Evolutionary conservation across 352 stramenopile species (phyloP).

Genomic region (Globisporangium rhizosaccharum): DNA sequence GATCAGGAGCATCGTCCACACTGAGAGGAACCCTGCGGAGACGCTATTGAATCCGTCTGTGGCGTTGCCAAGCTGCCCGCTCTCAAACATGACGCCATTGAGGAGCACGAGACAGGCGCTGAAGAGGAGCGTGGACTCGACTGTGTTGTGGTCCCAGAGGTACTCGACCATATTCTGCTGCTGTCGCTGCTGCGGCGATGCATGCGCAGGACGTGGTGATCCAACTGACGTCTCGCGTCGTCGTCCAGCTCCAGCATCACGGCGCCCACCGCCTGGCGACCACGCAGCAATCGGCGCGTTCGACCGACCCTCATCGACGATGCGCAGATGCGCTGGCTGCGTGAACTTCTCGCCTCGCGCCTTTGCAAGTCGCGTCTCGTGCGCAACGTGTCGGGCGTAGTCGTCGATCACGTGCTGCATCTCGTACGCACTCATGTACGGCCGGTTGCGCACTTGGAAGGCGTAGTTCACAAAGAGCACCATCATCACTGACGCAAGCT

Average conservation of each 20-base stretch:
- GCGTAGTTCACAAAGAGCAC: conserved; percentile 74
- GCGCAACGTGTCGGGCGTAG: conserved; percentile 36
- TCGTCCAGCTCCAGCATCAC: no score
- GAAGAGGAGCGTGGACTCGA: conserved; percentile 67
- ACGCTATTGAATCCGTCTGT: conserved; percentile 38
- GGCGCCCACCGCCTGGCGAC: conserved; percentile 11
- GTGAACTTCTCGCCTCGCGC: conserved; percentile 42
- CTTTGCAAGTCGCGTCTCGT: conserved; percentile 53
- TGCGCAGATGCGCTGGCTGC: conserved; percentile 45
- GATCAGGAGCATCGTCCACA: conserved; percentile 51
- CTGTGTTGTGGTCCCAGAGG: conserved; percentile 78
- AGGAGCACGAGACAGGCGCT: conserved; percentile 61
- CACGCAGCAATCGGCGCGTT: conserved; percentile 17
- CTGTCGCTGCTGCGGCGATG: conserved; percentile 14
- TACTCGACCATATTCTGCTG: conserved; percentile 48
- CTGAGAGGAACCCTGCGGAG: conserved; percentile 43
- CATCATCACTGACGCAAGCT: conserved; percentile 71
- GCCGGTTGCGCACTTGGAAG: conserved; percentile 59
- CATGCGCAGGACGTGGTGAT: conserved; percentile 1
- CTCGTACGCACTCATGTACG: conserved; percentile 74
- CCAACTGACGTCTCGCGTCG: neutral
- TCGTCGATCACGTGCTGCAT: conserved; percentile 54
- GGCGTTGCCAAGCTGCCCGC: conserved; percentile 38
- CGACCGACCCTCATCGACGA: conserved; percentile 15
- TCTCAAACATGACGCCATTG: conserved; percentile 66